These are phyloP conservation scores for Annulohypoxylon stygium DNA, from an alignment of 495 filamentous ascomycete genomes.

Conservation along the genomic window DNA sequence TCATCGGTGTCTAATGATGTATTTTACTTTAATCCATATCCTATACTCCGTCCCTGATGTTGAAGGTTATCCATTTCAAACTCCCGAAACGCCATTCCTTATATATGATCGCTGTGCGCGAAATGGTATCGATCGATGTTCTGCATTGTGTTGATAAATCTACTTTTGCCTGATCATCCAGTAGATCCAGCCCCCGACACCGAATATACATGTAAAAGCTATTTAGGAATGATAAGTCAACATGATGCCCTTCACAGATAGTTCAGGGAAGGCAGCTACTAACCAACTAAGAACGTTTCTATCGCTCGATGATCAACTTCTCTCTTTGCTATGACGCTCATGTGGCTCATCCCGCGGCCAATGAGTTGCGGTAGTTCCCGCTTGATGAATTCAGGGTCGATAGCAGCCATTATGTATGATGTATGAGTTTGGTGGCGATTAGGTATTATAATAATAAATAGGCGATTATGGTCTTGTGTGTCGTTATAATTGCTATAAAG, in stretches of 20 bases:
- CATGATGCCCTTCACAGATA: not conserved
- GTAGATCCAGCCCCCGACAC: slow-evolving; percentile 45
- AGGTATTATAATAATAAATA: not conserved
- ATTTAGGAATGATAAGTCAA: slow-evolving; percentile 7
- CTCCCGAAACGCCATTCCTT: not conserved
- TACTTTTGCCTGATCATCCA: slow-evolving; percentile 48
- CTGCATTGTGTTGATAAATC: not conserved
- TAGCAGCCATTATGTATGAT: slow-evolving; percentile 31
- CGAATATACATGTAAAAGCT: slow-evolving; percentile 46
- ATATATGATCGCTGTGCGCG: not conserved
- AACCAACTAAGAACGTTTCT: slow-evolving; percentile 43
- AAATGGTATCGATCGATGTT: not conserved
- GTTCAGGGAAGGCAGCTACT: not conserved
- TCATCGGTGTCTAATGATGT: not conserved
- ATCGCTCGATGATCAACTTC: slow-evolving; percentile 44
- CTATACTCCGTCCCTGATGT: not conserved
- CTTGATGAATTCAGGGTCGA: slow-evolving; percentile 33
- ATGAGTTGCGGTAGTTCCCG: slow-evolving; percentile 45
- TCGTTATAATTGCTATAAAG: slow-evolving; percentile 8
- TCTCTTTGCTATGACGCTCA: slow-evolving; percentile 41
- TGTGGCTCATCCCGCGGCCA: slow-evolving; percentile 35
- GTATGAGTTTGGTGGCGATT: not conserved
- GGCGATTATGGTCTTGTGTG: not conserved
- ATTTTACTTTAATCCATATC: not conserved
- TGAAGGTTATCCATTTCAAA: not conserved